Base-by-base conservation (phyloP, 257 asterid species). In the Voacanga thouarsii region DNA sequence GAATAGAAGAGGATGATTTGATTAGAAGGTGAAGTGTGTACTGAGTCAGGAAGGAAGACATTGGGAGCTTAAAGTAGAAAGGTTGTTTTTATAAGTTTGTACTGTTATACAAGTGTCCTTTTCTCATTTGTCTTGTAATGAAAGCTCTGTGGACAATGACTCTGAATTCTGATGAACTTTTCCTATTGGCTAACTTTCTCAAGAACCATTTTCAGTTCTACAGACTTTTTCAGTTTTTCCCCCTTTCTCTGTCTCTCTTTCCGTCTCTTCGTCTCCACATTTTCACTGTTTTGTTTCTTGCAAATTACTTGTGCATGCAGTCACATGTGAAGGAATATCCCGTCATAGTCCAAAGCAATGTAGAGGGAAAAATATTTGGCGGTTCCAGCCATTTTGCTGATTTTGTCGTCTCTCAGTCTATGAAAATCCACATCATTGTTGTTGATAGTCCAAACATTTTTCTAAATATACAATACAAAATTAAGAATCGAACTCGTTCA, bases 81-180 rank as follows among this genome's bases (percentile, higher is more conserved):
- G 33, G 74, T 23, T 51, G 28, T 75, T 51, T 28, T 2, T 50
- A 37, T 44, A 37, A 50, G 74, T n/a, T 77, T 50, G 64, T 21
- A 18, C 51, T 66, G 59, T 55, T 41, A 37, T 49, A 24, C 56
- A 74, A 37, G 60, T 24, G 74, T 63, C 78, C 16, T 24, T 10
- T 12, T 8, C 43, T 44, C 28, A 30, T 61, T 74, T 79, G 79
- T 79, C 14, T 44, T 53, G 26, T 79, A 64, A 61, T 21, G 79
- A 64, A 61, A 65, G 39, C 24, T 37, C 74, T 39, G 53, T 74
- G 78, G 82, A 71, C 79, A 65, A 74, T 79, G 82, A 73, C 78
- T 81, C 71, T 75, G 77, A 80, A 15, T 19, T 75, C 47, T 26
- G 69, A 9, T 59, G 15, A 57, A 74, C 67, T 65, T 68, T 64